Evolutionary conservation across 73 alveolate genomes (phyloP), one percentile per base, ranked within the genome.

Genomic region (Paramecium octaurelia): DNA sequence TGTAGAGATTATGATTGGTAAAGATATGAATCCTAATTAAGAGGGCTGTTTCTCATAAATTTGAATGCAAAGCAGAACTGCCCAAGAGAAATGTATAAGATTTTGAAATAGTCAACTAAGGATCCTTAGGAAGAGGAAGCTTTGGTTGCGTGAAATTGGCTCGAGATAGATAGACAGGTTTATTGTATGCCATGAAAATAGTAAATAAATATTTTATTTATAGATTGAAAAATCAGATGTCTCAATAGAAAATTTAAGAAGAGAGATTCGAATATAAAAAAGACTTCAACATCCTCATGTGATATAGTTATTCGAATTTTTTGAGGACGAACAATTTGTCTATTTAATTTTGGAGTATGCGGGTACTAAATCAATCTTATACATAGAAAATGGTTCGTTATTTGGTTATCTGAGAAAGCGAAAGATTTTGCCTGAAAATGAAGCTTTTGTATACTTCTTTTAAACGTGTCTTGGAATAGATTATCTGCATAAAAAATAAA

Each of bases 181-280:
- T 64, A 20, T 43, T 64, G 27, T 87, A 87, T 38, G 93, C 93
- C 6, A 87, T 87, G 71, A 87, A 87, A 87, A 87, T 87, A 76
- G 93, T 87, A 87, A 59, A 59, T 40, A 68, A 40, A 58, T n/a
- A 11, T 4, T 5, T 75, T 36, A 34, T 10, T 75, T 12, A 40
- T 44, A 75, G 88, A 34, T 75, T 31, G 88, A 75, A 36, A 75
- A 75, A 36, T 10, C 27, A 31, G 88, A 75, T 75, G 59, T 75
- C 6, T 75, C 93, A 3, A 87, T 87, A 24, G 93, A 87, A 38
- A 58, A 60, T 54, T 38, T 87, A 50, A 87, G 73, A 31, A 92
- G 99, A 36, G 99, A 97, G 93, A 95, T 97, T 16, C 95, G 97
- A 93, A 97, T 97, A 60, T 94, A 97, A 98, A 97, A 97, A 92